Evolutionary conservation across 345 rosid species (phyloP), one percentile per base, ranked within the genome.

Genomic region (Excoecaria agallocha): DNA sequence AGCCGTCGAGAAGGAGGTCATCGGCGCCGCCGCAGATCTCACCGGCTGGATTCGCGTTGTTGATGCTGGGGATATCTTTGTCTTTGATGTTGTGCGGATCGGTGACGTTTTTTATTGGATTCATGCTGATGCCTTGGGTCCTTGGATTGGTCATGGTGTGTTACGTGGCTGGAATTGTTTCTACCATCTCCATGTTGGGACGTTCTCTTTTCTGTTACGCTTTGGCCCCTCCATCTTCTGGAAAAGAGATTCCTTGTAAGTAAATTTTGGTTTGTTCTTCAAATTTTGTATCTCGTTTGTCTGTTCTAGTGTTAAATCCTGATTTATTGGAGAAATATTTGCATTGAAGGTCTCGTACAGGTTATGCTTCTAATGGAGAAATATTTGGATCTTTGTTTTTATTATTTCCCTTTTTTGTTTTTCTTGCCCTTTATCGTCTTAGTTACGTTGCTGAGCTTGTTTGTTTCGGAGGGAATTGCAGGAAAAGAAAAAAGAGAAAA

Each of bases 91-190:
- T 95, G 5, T 91, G 98, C 64, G 98, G 99, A 82, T 91, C 96
- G 55, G 86, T 95, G 62, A 91, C 99, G 60, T 93, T 95, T 84
- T 93, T 95, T 70, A 87, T 95, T 22, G 99, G 99, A 0, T 90
- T 95, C 68, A 81, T 95, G 76, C 67, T 95, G 90, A 87, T 95
- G 96, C 99, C 99, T 1, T 95, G 98, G 98, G 90, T 93, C 60
- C 51, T 95, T 2, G 94, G 93, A 72, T 84, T 95, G 71, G 75
- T 91, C 6, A 76, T 90, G 90, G 75, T 89, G 68, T 82, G 93
- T 48, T 93, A 91, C 59, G 90, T 93, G 55, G 99, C 86, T 2
- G 99, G 97, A 43, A 69, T 91, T 65, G 89, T 95, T 16, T 86
- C 99, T 5, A 69, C 87, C 10, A 76, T 95, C 71, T 91, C 98